Conservation (phyloP, 2,329 filamentous ascomycete genomes). For the Periconia sp. region DNA sequence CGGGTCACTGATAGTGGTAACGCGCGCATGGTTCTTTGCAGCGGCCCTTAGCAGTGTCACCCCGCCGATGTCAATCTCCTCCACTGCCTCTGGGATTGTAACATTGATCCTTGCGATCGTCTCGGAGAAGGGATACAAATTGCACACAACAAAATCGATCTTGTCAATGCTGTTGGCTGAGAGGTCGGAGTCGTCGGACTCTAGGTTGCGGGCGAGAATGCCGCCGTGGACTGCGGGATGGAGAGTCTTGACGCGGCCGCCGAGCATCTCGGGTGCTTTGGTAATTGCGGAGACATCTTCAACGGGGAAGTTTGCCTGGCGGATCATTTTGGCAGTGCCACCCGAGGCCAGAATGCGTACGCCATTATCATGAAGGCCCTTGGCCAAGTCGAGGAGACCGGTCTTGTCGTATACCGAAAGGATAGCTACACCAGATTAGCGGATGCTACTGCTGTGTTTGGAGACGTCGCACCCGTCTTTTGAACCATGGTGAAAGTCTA, state of each 20-base stretch:
- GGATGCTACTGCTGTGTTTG: too few relatives aligned
- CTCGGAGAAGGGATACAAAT: slow-evolving; percentile 99
- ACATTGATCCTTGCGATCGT: slow-evolving; percentile 97
- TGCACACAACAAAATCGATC: slow-evolving; percentile 71
- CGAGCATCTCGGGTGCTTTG: slow-evolving; percentile 91
- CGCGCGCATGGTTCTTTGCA: slow-evolving; percentile 95
- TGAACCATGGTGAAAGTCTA: slow-evolving; percentile 37
- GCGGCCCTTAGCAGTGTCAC: slow-evolving; percentile 95
- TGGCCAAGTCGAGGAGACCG: slow-evolving; percentile 53
- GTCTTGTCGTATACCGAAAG: slow-evolving; percentile 99
- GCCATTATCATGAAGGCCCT: slow-evolving; percentile 44
- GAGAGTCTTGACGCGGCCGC: slow-evolving; percentile 90
- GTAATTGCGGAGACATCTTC: slow-evolving; percentile 99
- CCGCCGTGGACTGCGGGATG: slow-evolving; percentile 86
- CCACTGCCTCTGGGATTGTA: slow-evolving; percentile 93
- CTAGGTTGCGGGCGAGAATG: slow-evolving; percentile 92
- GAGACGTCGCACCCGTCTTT: slow-evolving; percentile 38
- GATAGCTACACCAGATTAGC: slow-evolving; percentile 67
- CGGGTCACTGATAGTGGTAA: slow-evolving; percentile 95
- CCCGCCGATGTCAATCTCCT: slow-evolving; percentile 97
- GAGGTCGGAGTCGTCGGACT: slow-evolving; percentile 95
- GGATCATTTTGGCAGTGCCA: slow-evolving; percentile 94
- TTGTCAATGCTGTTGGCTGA: slow-evolving; percentile 54
- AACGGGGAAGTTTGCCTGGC: slow-evolving; percentile 93
- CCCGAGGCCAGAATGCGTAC: slow-evolving; percentile 82